Evolutionary conservation across 106 monocot genomes (phyloP), one percentile per base, ranked within the genome.

Genomic region (Allium cepa): DNA sequence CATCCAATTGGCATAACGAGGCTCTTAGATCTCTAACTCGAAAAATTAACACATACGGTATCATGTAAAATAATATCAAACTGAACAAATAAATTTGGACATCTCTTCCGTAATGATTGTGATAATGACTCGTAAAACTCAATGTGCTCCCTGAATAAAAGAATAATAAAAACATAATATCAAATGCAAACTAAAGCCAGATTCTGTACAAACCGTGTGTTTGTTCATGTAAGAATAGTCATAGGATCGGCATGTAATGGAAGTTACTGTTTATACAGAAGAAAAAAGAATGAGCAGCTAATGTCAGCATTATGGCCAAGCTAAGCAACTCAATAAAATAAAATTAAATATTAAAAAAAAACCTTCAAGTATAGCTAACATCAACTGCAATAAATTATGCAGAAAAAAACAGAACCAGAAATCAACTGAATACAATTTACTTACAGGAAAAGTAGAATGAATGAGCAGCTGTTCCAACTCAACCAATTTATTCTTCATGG

Each of bases 381-480:
- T 70, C 15, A 8, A 18, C 36, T 36, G 16, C 48, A 64, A 48
- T 14, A 36, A 66, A 5, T 47, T 47, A 10, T 46, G 22, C 15
- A 66, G 60, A 10, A 36, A 15, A 46, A 12, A 49, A 14, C 3
- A 8, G 58, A 36, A 55, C 7, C 8, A 10, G 11, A 26, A 48
- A 50, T 49, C 11, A 49, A 49, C 55, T 4, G 49, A 70, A 72
- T 57, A 47, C 15, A 49, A 18, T 67, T 69, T 18, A 81, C 89
- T 83, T 79, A 99, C 99, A 47, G 93, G 90, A 62, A 93, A 73
- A 59, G 82, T 74, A n/a, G 82, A 27, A 69, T 92, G 84, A 50
- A 99, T 67, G 57, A 99, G 90, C 66, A 87, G 64, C 22, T 83
- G 67, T 78, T 99, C 99, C 79, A 99, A 76, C 64, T 93, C 87